Base-by-base conservation (phyloP, 2,329 filamentous ascomycete species). In the Diaporthe citri region DNA sequence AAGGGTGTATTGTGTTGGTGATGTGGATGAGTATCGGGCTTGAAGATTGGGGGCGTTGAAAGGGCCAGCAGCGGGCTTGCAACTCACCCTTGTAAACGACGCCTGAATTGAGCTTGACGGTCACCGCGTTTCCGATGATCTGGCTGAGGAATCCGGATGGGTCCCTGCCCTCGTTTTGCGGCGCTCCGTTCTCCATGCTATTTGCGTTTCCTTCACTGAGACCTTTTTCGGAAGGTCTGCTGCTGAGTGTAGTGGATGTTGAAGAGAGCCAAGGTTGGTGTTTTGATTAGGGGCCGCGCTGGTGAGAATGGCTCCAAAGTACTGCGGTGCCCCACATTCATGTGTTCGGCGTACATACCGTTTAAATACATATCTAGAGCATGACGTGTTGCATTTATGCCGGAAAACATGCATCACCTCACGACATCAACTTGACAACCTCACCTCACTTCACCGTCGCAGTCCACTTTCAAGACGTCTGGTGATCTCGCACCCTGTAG, bases 101-200 rank as follows among this genome's bases (percentile, higher is more conserved):
- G 72, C 97, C 97, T n/a, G 96, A 98, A 87, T 99, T 99, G 79
- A 99, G 90, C 87, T 98, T 98, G 79, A 99, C 96, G 1, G 95
- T 97, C 78, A 99, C 97, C 51, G 95, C 92, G 78, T 95, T 95
- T 76, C 96, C 96, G 81, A 98, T 97, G 82, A 99, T 98, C 82
- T 98, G 95, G 84, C 94, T 92, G 75, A 99, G 88, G 84, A 99
- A 99, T 79, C 94, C 93, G 17, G 96, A 97, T 5, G 97, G 97
- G 84, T 99, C 97, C 84, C 95, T 96, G 77, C 95, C 94, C 84
- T 97, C 95, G 75, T 91, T 90, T 41, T 85, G 85, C 76, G 86
- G 85, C 77, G 88, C 88, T 76, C 91, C 91, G 87, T 96, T 96
- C 86, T 96, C 95, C 94, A 96, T 97, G 76, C 77, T 84, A 77